phyloP scores from a whole-genome alignment of 352 stramenopile genomes.

The Phytophthora quininea region DNA sequence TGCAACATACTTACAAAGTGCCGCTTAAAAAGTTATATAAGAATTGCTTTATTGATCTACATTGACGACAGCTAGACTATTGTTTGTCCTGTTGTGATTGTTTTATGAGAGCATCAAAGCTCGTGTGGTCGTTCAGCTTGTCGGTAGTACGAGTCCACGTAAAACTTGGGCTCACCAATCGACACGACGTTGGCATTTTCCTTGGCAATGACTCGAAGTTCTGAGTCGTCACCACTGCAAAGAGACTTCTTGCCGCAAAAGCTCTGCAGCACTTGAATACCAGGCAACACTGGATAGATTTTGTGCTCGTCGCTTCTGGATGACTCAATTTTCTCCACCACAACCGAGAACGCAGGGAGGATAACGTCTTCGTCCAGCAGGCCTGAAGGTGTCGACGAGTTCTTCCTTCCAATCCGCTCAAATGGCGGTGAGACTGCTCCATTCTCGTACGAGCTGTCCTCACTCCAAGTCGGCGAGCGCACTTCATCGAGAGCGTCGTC shows the following conservation, averaged over 20 bases:
- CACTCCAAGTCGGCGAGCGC: background rate
- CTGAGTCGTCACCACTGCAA: background rate
- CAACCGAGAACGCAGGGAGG: slow-evolving; percentile 7
- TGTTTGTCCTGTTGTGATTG: too few species aligned
- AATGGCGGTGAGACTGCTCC: too few species aligned
- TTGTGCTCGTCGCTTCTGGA: slow-evolving; percentile 7
- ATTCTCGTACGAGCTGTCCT: background rate
- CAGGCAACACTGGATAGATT: slow-evolving; percentile 21
- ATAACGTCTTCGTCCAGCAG: slow-evolving; percentile 13
- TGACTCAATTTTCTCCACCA: background rate
- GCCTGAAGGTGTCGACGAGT: slow-evolving; percentile 2
- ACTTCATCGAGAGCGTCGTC: background rate
- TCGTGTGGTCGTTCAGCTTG: slow-evolving; percentile 1
- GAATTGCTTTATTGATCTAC: too few species aligned
- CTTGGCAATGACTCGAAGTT: slow-evolving; percentile 19
- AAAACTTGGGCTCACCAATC: slow-evolving; percentile 5
- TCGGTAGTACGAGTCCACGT: slow-evolving; percentile 21
- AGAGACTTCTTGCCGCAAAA: slow-evolving; percentile 1
- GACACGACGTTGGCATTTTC: background rate
- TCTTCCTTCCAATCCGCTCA: background rate
- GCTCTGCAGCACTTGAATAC: slow-evolving; percentile 19
- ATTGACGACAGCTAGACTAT: too few species aligned
- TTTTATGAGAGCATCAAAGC: background rate
- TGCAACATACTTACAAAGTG: too few species aligned
- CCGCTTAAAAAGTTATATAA: too few species aligned